Evolutionary conservation across 164 flowering plant species (phyloP), one percentile per base, ranked within the genome.

Genomic region (Tinospora cordifolia): DNA sequence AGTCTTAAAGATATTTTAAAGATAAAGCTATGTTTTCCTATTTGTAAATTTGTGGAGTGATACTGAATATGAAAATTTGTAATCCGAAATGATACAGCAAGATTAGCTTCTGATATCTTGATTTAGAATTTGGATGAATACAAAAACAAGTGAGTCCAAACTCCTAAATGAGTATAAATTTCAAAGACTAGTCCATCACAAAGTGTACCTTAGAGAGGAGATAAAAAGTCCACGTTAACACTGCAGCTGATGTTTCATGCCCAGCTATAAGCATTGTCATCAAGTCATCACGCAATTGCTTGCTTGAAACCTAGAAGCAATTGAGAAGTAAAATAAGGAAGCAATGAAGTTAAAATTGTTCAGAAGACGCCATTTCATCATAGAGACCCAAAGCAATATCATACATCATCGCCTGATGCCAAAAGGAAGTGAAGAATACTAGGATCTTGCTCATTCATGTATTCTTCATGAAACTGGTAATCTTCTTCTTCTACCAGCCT

Each of bases 261-360:
- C 98, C 98, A 72, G 98, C 98, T 73, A 94, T 94, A 54, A 94
- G 96, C 90, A 94, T 73, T 69, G 98, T 94, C 98, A 94, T 94
- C 77, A 94, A 79, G 73, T 94, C 98, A 84, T 94, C 98, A 75
- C 98, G 96, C 41, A 94, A 90, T 83, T 94, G 98, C 86, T 94
- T 94, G 82, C 98, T 91, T 19, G 98, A 87, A 63, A 93, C 96
- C 98, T 93, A 72, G 71, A 83, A 78, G 74, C 4, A 75, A 21
- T 41, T 8, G 51, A 51, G 24, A 69, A 30, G 26, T 60, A 41
- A 30, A 62, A 54, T 67, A 30, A 70, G 24, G 41, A 13, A 68
- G 22, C 47, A 54, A 8, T 14, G 9, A 25, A 34, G 10, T 6
- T 25, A 36, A n/a, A 44, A 68, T 65, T 14, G 40, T 58, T 41